Evolutionary conservation across 768 basidiomycete species (phyloP).

Genomic region (Amanita rubescens): DNA sequence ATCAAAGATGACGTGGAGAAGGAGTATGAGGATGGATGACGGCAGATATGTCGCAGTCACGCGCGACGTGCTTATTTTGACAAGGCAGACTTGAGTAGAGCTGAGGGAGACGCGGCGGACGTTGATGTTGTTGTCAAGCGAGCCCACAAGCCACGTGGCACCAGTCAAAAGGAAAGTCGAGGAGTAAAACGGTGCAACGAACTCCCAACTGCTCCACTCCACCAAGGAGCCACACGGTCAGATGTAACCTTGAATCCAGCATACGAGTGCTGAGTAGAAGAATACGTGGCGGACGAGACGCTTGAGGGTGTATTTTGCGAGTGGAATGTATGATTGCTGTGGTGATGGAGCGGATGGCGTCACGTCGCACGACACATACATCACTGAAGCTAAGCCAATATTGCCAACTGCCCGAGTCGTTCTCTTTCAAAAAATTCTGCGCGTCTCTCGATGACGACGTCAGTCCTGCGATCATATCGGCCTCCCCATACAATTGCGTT

Average conservation of each 20-base stretch:
- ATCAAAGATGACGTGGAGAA: slow-evolving; percentile 34
- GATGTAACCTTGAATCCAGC: slow-evolving; percentile 33
- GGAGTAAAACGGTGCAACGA: slow-evolving; percentile 34
- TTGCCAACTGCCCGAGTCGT: too few relatives aligned
- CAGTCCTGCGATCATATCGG: too few relatives aligned
- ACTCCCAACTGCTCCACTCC: slow-evolving; percentile 24
- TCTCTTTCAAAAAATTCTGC: too few relatives aligned
- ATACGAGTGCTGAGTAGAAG: slow-evolving; percentile 38
- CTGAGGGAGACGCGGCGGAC: slow-evolving; percentile 44
- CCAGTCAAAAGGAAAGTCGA: slow-evolving; percentile 34
- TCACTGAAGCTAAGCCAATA: too few relatives aligned
- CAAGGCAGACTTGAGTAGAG: slow-evolving; percentile 37
- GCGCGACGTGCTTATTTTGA: slow-evolving; percentile 38
- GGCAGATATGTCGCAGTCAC: slow-evolving; percentile 38
- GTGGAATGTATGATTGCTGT: slow-evolving; percentile 54
- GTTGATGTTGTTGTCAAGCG: slow-evolving; percentile 52
- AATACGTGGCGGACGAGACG: slow-evolving; percentile 52
- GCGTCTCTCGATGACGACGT: too few relatives aligned
- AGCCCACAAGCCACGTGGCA: slow-evolving; percentile 42
- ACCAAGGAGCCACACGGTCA: slow-evolving; percentile 39
- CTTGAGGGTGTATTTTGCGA: slow-evolving; percentile 54
- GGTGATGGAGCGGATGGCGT: slow-evolving; percentile 51
- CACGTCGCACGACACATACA: too few relatives aligned
- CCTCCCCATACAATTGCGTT: too few relatives aligned
- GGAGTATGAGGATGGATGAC: slow-evolving; percentile 37